Conservation (phyloP, 2,329 filamentous ascomycete genomes). For the Knoxdaviesia proteae region DNA sequence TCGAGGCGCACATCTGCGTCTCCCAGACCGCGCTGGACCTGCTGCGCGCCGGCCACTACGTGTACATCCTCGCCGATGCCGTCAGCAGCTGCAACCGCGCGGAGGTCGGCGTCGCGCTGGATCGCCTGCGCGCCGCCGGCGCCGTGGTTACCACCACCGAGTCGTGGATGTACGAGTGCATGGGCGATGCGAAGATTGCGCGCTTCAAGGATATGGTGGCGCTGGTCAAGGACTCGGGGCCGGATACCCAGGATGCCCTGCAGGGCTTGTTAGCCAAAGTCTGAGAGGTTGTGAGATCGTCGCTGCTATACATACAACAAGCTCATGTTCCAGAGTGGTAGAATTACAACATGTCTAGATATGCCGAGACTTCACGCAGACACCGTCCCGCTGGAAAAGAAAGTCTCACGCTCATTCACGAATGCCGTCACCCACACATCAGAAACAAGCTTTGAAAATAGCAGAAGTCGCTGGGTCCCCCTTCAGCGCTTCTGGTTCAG, state of each 20-base stretch:
- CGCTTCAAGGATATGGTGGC: constrained; percentile 55
- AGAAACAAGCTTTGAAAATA: too few species aligned
- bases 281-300: constrained; percentile 8
- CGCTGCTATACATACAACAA: background rate
- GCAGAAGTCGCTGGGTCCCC: too few species aligned
- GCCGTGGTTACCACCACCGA: constrained; percentile 71
- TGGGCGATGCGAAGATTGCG: constrained; percentile 57
- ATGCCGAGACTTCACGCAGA: too few species aligned
- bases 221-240: constrained; percentile 58
- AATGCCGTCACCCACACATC: too few species aligned
- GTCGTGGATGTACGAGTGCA: constrained; percentile 71
- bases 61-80: constrained; percentile 75
- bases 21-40: constrained; percentile 81
- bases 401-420: too few species aligned
- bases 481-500: too few species aligned
- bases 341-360: too few species aligned
- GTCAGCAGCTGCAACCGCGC: constrained; percentile 72
- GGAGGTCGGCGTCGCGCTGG: constrained; percentile 63
- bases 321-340: too few species aligned
- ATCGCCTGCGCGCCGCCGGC: constrained; percentile 53
- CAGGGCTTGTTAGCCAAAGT: constrained; percentile 44
- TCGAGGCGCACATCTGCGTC: constrained; percentile 87
- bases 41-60: constrained; percentile 50
- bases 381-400: too few species aligned
- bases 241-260: constrained; percentile 49